Evolutionary conservation across 169 alveolate genomes (phyloP), one percentile per base, ranked within the genome.

Genomic region (Eimeria acervulina): DNA sequence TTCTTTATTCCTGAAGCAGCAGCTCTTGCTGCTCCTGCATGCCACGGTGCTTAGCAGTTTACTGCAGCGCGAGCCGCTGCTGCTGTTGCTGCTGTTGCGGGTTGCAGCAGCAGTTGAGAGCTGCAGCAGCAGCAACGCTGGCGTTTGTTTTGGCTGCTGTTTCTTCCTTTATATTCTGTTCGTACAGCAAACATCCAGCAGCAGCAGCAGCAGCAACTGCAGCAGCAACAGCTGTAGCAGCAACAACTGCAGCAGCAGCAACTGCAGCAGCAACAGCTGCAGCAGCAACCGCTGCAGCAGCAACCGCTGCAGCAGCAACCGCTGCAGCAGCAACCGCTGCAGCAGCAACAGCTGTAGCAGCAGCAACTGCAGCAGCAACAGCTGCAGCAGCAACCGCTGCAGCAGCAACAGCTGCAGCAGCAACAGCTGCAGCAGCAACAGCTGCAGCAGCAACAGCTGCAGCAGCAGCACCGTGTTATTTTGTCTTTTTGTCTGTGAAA

Each of bases 1-100:
- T 78, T 78, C 89, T 78, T 21, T 78, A 78, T 55, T 78, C 89
- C 8, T 78, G 63, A 78, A 42, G 51, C 89, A 42, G 89, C 89
- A 78, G 89, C 89, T 6, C 36, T 55, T 38, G 89, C 63, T 19
- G 89, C 47, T 36, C 47, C 84, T 36, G 84, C 84, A 51, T 51
- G 59, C 59, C 7, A 12, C 0, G 59, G 59, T 17, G 15, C 19
- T 66, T 31, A 66, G 40, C 78, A 8, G 78, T 66, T 31, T 66
- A 26, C 36, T 31, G 78, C 78, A 15, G 78, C 78, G 12, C 21
- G 21, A 7, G 55, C 55, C 15, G 59, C 59, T 51, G 59, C 59
- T 51, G 59, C 59, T 51, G 59, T 17, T 51, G 59, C 59, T 51
- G 59, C 59, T 51, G 59, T 17, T 51, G 59, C 59, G 15, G 59